Base-by-base conservation (phyloP, 2,329 filamentous ascomycete species). In the Stachybotrys elegans region DNA sequence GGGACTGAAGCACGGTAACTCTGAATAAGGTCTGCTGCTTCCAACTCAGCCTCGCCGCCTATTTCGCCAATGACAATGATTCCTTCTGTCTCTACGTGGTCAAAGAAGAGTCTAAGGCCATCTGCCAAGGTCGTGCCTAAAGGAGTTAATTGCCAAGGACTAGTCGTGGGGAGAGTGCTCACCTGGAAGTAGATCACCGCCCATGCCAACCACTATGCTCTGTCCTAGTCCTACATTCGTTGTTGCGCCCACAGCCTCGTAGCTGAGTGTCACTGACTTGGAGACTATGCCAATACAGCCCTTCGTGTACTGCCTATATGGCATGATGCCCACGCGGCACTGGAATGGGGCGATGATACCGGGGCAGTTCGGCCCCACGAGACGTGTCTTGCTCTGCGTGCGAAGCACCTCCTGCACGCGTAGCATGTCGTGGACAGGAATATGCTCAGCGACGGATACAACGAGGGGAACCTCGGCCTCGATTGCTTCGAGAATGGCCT, bases 311-410 rank as follows among this genome's bases (percentile, higher is more conserved):
- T 69, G 66, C 22, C 54, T 56, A 40, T 64, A 66, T 1, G 66
- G 66, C 66, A 69, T 69, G 32, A 69, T 69, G 2, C 66, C 66
- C 5, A 69, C 59, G 1, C 66, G 45, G 53, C 86, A 91, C 3
- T 81, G 83, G 19, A 82, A 76, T 0, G 86, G 83, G 4, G 84
- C 85, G 45, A 91, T 88, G 48, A 92, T 89, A 0, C 87, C 87
- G 0, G 87, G 86, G 17, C 84, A 86, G 58, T 91, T 92, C n/a
- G 87, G 84, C 2, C 87, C 87, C 0, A 92, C 84, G 0, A 92
- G 72, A 6, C 87, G 72, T 0, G 84, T 86, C 52, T 78, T 84
- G 1, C 75, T 82, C 57, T 91, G 87, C 0, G 84, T 85, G 48
- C 79, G 72, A 5, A 91, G 72, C 40, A 88, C 81, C 20, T 82